These are phyloP conservation scores for Fermentozyma sake DNA, from an alignment of 1,139 yeast genomes.

Conservation along the genomic window DNA sequence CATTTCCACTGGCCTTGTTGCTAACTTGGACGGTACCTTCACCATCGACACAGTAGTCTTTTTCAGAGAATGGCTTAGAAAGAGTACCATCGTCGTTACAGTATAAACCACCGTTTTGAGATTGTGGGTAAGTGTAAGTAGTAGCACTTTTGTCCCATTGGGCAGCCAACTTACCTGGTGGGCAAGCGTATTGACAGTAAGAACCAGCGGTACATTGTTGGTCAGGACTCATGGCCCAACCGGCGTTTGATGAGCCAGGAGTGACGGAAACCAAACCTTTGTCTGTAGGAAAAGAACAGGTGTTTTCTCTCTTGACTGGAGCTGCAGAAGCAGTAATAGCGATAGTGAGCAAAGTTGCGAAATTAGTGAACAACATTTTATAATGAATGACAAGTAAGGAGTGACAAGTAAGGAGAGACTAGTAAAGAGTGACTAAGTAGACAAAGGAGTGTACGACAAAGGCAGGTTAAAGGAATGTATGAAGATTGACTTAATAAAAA, in stretches of 20 bases:
- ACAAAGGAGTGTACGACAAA: too few relatives aligned
- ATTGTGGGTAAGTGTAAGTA: conserved; percentile 59
- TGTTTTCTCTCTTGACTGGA: conserved; percentile 30
- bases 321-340: conserved; percentile 20
- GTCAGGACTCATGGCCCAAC: conserved; percentile 87
- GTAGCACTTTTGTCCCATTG: conserved; percentile 70
- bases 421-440: too few relatives aligned
- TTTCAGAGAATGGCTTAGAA: conserved; percentile 56
- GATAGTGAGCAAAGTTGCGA: conserved; percentile 13
- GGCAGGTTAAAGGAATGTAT: too few relatives aligned
- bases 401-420: too few relatives aligned
- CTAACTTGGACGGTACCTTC: conserved; percentile 63
- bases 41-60: conserved; percentile 71
- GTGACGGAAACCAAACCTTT: conserved; percentile 68
- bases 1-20: conserved; percentile 49
- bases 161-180: conserved; percentile 76
- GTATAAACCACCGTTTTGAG: conserved; percentile 76
- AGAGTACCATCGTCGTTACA: conserved; percentile 69
- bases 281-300: conserved; percentile 65
- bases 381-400: too few relatives aligned
- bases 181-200: conserved; percentile 87
- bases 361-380: conserved; percentile 17
- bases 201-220: conserved; percentile 67
- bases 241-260: conserved; percentile 54
- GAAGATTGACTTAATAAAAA: too few relatives aligned